These are phyloP conservation scores for Globisporangium ultimum DNA, from an alignment of 352 stramenopile species.

Conservation along the genomic window DNA sequence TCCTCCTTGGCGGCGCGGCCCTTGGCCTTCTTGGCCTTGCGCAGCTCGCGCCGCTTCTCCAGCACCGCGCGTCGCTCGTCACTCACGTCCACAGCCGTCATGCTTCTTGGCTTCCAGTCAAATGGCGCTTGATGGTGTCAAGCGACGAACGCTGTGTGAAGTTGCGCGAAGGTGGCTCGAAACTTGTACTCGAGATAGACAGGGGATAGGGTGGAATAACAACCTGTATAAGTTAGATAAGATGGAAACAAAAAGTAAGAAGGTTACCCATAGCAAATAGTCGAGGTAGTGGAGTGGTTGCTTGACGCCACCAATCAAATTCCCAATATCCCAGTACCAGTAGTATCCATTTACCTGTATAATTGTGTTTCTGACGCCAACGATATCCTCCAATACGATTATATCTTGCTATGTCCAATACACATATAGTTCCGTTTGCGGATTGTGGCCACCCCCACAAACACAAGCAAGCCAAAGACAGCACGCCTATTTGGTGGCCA, in stretches of 20 bases:
- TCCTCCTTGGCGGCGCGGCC: conserved; percentile 58
- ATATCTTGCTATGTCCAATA: neutral
- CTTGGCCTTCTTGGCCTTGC: conserved; percentile 81
- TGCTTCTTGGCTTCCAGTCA: conserved; percentile 11
- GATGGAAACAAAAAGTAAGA: neutral
- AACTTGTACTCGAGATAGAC: neutral
- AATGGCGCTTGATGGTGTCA: neutral
- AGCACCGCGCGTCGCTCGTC: conserved; percentile 37
- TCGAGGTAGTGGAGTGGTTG: no score
- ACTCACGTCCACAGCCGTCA: conserved; percentile 11
- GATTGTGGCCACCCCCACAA: no score
- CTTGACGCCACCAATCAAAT: conserved; percentile 7
- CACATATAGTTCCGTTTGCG: no score
- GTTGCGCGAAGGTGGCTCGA: conserved; percentile 5
- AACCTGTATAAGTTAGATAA: neutral
- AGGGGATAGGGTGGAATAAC: no score
- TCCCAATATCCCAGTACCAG: neutral
- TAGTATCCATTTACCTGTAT: neutral
- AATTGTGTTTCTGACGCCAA: neutral
- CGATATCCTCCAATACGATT: neutral
- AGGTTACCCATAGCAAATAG: no score
- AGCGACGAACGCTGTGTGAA: neutral
- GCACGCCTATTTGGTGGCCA: conserved; percentile 1
- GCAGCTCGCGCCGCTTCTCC: conserved; percentile 60
- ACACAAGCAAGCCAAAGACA: neutral